Conservation (phyloP, 331 rosid genomes). For the Malus hybrid region DNA sequence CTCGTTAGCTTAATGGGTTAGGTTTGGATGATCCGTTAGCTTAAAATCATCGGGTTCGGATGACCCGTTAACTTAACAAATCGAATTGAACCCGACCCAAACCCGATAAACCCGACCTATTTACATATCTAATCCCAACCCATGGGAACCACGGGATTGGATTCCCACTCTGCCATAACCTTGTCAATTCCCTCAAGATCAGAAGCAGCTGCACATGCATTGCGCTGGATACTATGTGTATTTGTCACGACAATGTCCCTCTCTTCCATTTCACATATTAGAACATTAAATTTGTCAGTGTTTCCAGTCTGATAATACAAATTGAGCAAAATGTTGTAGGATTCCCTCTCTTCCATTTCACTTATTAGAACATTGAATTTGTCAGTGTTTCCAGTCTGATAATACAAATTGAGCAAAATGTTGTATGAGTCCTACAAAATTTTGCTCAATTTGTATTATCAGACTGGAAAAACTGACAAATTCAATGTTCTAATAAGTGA, state of each 20-base stretch:
- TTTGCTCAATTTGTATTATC: conserved; percentile 22
- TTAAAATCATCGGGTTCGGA: too few species aligned
- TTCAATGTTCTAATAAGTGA: conserved; percentile 10
- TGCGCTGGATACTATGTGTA: conserved; percentile 12
- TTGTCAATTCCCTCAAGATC: conserved; percentile 17
- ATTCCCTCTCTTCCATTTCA: conserved; percentile 17
- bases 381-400: conserved; percentile 7
- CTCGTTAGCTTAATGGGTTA: too few species aligned
- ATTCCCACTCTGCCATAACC: not conserved
- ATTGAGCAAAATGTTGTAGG: conserved; percentile 16
- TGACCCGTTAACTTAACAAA: too few species aligned
- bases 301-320: conserved; percentile 16
- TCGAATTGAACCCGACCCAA: too few species aligned
- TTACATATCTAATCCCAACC: not conserved
- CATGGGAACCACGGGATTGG: not conserved
- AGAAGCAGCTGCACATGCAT: conserved; percentile 15
- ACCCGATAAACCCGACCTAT: too few species aligned
- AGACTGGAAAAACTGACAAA: conserved; percentile 15
- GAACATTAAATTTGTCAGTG: conserved; percentile 11
- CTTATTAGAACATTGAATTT: conserved; percentile 14
- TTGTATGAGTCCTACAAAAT: not conserved
- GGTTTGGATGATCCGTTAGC: too few species aligned
- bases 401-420: conserved; percentile 21
- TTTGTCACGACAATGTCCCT: conserved; percentile 1
- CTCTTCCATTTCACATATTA: conserved; percentile 24